Percentiles rank a stretch among this genome's conserved stretches.
Evolutionary conservation across 345 rosid genomes (phyloP).

Genomic region (Linum usitatissimum): DNA sequence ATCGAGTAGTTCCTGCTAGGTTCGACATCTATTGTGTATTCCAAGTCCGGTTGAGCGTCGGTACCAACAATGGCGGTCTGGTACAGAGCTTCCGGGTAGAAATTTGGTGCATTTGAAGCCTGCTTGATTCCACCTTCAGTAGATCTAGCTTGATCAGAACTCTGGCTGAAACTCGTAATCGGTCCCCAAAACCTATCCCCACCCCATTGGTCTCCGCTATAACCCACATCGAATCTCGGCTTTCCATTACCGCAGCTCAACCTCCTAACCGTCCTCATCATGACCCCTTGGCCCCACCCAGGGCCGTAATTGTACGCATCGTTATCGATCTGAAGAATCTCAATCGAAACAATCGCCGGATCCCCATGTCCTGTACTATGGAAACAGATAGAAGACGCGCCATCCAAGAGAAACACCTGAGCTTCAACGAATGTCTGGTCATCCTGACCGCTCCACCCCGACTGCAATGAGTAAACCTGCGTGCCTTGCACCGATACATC

Average conservation of each 20-base stretch:
- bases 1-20: slow-evolving; percentile 82
- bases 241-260: slow-evolving; percentile 65
- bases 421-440: slow-evolving; percentile 82
- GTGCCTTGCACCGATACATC: slow-evolving; percentile 89
- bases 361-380: slow-evolving; percentile 99
- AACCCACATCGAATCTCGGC: slow-evolving; percentile 64
- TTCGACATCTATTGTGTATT: slow-evolving; percentile 71
- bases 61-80: slow-evolving; percentile 67
- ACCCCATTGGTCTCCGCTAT: slow-evolving; percentile 80
- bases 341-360: slow-evolving; percentile 74
- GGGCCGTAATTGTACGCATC: slow-evolving; percentile 58
- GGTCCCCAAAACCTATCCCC: slow-evolving; percentile 95
- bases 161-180: slow-evolving; percentile 42
- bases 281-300: slow-evolving; percentile 42
- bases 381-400: slow-evolving; percentile 68
- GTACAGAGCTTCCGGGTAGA: slow-evolving; percentile 80
- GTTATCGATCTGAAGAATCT: slow-evolving; percentile 81
- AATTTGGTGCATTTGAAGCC: slow-evolving; percentile 68
- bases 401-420: slow-evolving; percentile 50
- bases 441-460: slow-evolving; percentile 82
- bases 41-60: slow-evolving; percentile 51
- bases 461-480: slow-evolving; percentile 55
- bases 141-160: slow-evolving; percentile 50
- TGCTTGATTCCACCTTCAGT: slow-evolving; percentile 51
- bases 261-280: slow-evolving; percentile 67